Evolutionary conservation across 441 rosid genomes (phyloP).

Genomic region (Pelargonium cotyledonis): DNA sequence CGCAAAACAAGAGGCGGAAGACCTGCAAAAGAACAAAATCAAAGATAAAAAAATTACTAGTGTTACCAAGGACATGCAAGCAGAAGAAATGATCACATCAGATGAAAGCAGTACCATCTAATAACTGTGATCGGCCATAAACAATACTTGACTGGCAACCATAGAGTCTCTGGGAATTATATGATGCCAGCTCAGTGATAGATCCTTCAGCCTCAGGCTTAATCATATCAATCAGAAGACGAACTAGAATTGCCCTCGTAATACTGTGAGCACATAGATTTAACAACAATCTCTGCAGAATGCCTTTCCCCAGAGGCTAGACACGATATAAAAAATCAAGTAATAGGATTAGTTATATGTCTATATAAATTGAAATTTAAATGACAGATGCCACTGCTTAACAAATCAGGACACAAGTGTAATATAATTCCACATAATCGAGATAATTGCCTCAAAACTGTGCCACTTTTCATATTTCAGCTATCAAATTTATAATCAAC

Average conservation of each 20-base stretch:
- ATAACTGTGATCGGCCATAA: slow-evolving; percentile 85
- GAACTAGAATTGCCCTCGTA: slow-evolving; percentile 71
- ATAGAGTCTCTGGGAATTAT: slow-evolving; percentile 85
- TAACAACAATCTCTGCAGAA: slow-evolving; percentile 83
- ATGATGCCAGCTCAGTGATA: slow-evolving; percentile 46
- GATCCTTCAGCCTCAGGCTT: slow-evolving; percentile 82
- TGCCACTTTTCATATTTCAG: neutral
- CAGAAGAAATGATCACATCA: slow-evolving; percentile 8
- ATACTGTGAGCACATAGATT: slow-evolving; percentile 82
- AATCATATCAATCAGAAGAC: slow-evolving; percentile 72
- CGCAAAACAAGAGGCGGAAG: slow-evolving; percentile 90
- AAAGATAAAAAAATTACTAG: slow-evolving; percentile 8
- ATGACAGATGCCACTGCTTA: neutral
- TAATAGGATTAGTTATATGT: neutral
- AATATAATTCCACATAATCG: neutral
- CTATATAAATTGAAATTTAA: neutral
- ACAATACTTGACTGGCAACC: slow-evolving; percentile 90
- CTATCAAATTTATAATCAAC: neutral
- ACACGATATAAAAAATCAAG: slow-evolving; percentile 18
- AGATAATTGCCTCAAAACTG: neutral
- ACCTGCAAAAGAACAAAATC: slow-evolving; percentile 35
- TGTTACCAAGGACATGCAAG: slow-evolving; percentile 9
- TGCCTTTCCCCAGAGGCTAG: slow-evolving; percentile 95
- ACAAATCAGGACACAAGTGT: neutral
- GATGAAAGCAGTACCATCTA: slow-evolving; percentile 56